Evolutionary conservation across 208 protist genomes (phyloP).

Genomic region (Leishmania arabica): DNA sequence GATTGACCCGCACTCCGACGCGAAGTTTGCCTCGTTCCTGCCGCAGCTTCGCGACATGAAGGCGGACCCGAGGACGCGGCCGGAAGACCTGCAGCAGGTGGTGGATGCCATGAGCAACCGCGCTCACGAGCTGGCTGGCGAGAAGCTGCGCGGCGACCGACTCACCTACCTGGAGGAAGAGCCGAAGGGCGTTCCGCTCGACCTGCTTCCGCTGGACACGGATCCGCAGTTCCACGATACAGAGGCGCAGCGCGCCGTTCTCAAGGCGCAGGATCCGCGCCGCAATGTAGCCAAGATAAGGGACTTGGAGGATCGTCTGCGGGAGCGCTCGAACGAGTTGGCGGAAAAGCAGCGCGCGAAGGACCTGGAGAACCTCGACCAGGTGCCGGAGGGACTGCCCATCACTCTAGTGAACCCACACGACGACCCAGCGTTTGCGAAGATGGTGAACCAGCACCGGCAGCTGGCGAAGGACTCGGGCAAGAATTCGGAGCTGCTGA

Average conservation of each 20-base stretch:
- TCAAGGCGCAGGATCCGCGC: constrained; percentile 61
- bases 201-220: constrained; percentile 62
- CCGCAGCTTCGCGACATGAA: constrained; percentile 56
- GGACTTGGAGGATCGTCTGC: constrained; percentile 63
- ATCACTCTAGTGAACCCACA: constrained; percentile 54
- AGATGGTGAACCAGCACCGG: constrained; percentile 60
- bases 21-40: constrained; percentile 47
- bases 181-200: constrained; percentile 65
- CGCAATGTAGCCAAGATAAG: constrained; percentile 71
- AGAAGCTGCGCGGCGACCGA: constrained; percentile 55
- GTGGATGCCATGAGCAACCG: constrained; percentile 66
- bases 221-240: constrained; percentile 61
- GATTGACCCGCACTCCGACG: constrained; percentile 60
- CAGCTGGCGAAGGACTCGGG: constrained; percentile 45
- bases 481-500: constrained; percentile 44
- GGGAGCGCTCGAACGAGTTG: constrained; percentile 63
- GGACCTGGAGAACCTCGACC: constrained; percentile 62
- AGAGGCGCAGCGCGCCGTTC: constrained; percentile 62
- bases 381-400: constrained; percentile 63
- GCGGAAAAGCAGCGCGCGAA: constrained; percentile 59
- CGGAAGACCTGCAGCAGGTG: constrained; percentile 40
- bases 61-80: constrained; percentile 38
- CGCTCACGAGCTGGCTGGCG: constrained; percentile 61
- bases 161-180: constrained; percentile 50
- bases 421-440: constrained; percentile 54